phyloP scores from a whole-genome alignment of 176 grass and related monocot species.

The Dactylis glomerata region DNA sequence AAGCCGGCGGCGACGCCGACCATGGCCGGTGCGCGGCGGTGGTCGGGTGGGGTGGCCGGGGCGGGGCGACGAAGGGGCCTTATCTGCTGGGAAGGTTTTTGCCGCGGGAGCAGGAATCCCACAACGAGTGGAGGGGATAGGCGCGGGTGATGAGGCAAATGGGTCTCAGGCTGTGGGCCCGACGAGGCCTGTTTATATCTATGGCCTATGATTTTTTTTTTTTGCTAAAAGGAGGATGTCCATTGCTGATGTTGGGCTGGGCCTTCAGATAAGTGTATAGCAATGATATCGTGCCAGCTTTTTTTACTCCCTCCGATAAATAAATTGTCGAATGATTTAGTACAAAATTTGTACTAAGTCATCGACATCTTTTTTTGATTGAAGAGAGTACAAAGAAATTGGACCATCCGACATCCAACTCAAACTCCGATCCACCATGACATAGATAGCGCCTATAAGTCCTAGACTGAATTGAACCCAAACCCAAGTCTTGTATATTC shows the following conservation, averaged over 20 bases:
- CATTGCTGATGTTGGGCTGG: background rate
- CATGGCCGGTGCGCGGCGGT: slow-evolving; percentile 36
- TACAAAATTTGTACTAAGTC: too few relatives aligned
- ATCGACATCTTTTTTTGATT: too few relatives aligned
- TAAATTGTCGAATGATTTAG: too few relatives aligned
- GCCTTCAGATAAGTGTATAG: background rate
- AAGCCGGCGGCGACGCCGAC: slow-evolving; percentile 52
- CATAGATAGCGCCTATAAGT: too few relatives aligned
- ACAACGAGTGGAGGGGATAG: slow-evolving; percentile 43
- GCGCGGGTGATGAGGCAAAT: background rate
- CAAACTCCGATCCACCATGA: too few relatives aligned
- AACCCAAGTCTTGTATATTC: too few relatives aligned
- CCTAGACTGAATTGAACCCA: too few relatives aligned
- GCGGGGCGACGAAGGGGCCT: slow-evolving; percentile 21
- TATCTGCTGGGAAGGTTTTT: slow-evolving; percentile 46
- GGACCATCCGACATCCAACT: too few relatives aligned
- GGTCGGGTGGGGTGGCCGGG: background rate
- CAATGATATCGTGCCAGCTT: too few relatives aligned
- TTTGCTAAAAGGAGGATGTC: background rate
- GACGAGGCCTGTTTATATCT: background rate
- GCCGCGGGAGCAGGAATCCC: slow-evolving; percentile 24
- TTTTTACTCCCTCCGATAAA: too few relatives aligned
- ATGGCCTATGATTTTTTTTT: background rate
- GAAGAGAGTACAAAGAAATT: too few relatives aligned
- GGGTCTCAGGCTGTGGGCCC: background rate